Conservation (phyloP, 2,329 filamentous ascomycete species). For the Penicillium sp. region DNA sequence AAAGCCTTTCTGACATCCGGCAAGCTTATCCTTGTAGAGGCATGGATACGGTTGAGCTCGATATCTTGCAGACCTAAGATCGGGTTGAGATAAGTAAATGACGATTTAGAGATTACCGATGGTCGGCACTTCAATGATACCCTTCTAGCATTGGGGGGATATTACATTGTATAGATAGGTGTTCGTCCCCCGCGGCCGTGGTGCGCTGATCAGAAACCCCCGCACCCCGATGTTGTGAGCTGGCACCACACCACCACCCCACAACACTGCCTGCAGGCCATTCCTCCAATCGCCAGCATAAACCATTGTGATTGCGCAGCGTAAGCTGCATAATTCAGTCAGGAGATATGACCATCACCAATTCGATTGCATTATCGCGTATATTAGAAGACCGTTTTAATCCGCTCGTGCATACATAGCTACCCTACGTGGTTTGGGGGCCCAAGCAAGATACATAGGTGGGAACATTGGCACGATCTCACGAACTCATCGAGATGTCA, state of each 20-base stretch:
- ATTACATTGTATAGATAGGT: neutral
- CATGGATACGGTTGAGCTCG: neutral
- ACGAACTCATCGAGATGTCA: neutral
- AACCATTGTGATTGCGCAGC: neutral
- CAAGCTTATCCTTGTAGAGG: neutral
- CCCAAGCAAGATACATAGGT: neutral
- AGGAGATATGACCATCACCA: neutral
- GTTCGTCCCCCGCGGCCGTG: neutral
- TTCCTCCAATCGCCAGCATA: neutral
- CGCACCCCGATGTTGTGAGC: neutral
- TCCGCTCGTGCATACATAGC: slow-evolving; percentile 3
- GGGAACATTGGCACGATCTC: neutral
- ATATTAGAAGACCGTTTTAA: neutral
- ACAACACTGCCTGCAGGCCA: neutral
- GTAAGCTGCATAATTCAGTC: slow-evolving; percentile 9
- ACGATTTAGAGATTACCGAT: neutral
- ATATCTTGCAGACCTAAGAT: neutral
- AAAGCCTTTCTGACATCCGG: neutral
- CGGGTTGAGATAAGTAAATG: neutral
- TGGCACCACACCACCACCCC: neutral
- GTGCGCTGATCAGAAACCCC: neutral
- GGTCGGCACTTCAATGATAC: neutral
- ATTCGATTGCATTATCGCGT: slow-evolving; percentile 2
- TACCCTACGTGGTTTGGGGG: slow-evolving; percentile 1
- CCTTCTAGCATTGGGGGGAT: neutral